Evolutionary conservation across 1,139 yeast species (phyloP).

Genomic region (Kluyveromyces sp.): DNA sequence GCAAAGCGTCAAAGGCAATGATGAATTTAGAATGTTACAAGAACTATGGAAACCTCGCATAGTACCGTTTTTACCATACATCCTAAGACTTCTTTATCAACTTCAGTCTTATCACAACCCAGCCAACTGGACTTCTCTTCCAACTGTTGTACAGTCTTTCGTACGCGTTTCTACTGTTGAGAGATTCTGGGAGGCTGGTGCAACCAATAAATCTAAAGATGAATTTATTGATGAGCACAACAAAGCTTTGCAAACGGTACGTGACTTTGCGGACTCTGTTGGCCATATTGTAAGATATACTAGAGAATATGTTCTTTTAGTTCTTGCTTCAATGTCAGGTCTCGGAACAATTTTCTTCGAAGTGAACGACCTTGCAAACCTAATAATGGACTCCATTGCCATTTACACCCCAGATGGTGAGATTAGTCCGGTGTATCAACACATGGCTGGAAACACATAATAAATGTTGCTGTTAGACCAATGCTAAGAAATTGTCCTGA

Average conservation of each 20-base stretch:
- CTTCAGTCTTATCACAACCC: slow-evolving; percentile 94
- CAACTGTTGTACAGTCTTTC: slow-evolving; percentile 83
- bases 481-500: slow-evolving; percentile 85
- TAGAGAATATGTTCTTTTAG: slow-evolving; percentile 87
- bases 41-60: slow-evolving; percentile 89
- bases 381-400: slow-evolving; percentile 51
- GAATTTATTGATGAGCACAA: slow-evolving; percentile 92
- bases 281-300: slow-evolving; percentile 95
- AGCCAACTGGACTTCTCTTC: slow-evolving; percentile 79
- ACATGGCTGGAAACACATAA: slow-evolving; percentile 97
- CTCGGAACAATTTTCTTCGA: slow-evolving; percentile 84
- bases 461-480: slow-evolving; percentile 79
- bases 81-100: slow-evolving; percentile 77
- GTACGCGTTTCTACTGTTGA: slow-evolving; percentile 84
- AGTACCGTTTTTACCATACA: slow-evolving; percentile 85
- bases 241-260: slow-evolving; percentile 82
- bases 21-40: slow-evolving; percentile 65
- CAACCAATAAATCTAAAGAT: slow-evolving; percentile 87
- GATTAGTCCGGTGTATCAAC: slow-evolving; percentile 65
- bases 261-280: slow-evolving; percentile 98
- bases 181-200: slow-evolving; percentile 98
- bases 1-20: slow-evolving; percentile 75
- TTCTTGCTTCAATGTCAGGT: slow-evolving; percentile 84
- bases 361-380: slow-evolving; percentile 68
- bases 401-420: slow-evolving; percentile 66